phyloP scores from a whole-genome alignment of 2,329 filamentous ascomycete genomes.

The Tolypocladium album region DNA sequence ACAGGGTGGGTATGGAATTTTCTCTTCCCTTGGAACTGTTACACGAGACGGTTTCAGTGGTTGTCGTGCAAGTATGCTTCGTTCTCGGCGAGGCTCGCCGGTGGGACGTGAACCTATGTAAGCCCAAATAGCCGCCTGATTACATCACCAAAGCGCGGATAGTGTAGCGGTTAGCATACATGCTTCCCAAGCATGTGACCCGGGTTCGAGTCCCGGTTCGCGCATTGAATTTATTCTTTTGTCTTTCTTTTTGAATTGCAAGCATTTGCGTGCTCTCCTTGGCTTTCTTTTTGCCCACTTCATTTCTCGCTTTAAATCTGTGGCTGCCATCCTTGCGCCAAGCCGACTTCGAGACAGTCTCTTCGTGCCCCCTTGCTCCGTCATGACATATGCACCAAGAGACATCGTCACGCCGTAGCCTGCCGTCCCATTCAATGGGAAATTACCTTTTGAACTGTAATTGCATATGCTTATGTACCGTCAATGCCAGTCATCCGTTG shows the following conservation, averaged over 20 bases:
- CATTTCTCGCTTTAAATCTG: neutral
- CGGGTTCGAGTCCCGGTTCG: constrained; percentile 25
- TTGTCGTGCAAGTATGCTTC: neutral
- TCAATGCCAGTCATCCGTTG: neutral
- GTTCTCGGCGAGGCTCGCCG: too few relatives aligned
- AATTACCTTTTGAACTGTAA: neutral
- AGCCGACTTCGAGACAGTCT: neutral
- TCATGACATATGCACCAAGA: neutral
- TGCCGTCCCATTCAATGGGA: neutral
- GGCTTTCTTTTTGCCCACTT: neutral
- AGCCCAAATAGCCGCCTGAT: neutral
- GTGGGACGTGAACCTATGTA: neutral
- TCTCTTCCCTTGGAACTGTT: neutral
- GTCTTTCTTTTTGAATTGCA: constrained; percentile 2
- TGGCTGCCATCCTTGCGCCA: neutral
- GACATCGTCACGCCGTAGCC: neutral
- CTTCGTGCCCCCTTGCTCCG: neutral
- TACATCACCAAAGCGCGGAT: constrained; percentile 14
- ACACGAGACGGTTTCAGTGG: neutral
- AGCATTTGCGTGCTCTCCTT: too few relatives aligned
- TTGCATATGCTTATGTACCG: neutral
- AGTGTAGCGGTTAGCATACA: constrained; percentile 28
- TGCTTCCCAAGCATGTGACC: constrained; percentile 26
- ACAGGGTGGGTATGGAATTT: neutral
- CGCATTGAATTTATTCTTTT: constrained; percentile 8